Evolutionary conservation across 148 eudicot genomes (phyloP).

Genomic region (Limonium bicolor): DNA sequence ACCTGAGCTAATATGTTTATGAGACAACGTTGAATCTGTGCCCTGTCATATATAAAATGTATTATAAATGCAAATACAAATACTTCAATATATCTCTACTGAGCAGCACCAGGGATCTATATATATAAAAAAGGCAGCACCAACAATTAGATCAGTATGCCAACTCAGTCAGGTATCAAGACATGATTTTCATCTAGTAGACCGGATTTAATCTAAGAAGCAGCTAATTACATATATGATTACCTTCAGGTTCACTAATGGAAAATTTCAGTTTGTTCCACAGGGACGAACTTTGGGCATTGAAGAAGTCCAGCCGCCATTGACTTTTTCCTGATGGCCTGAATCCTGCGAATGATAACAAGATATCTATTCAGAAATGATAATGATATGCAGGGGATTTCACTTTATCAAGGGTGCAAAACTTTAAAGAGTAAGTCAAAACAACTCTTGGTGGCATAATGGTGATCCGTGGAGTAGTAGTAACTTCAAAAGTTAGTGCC

Average conservation of each 20-base stretch:
- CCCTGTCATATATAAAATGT: conserved; percentile 29
- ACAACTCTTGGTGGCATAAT: too few relatives aligned
- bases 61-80: not conserved
- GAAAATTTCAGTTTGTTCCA: conserved; percentile 50
- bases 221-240: not conserved
- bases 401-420: too few relatives aligned
- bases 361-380: too few relatives aligned
- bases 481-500: too few relatives aligned
- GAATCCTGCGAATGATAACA: conserved; percentile 19
- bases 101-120: too few relatives aligned
- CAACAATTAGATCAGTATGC: too few relatives aligned
- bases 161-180: too few relatives aligned
- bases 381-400: too few relatives aligned
- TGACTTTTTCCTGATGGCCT: conserved; percentile 32
- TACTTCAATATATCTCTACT: not conserved
- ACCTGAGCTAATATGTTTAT: conserved; percentile 96
- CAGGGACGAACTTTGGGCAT: conserved; percentile 60
- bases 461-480: too few relatives aligned
- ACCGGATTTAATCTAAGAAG: not conserved
- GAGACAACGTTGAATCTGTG: conserved; percentile 68
- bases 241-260: conserved; percentile 40
- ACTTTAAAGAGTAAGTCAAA: too few relatives aligned
- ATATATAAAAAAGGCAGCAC: too few relatives aligned
- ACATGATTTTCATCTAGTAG: too few relatives aligned
- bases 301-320: conserved; percentile 17